A percentile compares a stretch with the other conserved stretches of the same genome.
Conservation (phyloP, 1,284 basidiomycete genomes). For the Ustilago cynodontis region DNA sequence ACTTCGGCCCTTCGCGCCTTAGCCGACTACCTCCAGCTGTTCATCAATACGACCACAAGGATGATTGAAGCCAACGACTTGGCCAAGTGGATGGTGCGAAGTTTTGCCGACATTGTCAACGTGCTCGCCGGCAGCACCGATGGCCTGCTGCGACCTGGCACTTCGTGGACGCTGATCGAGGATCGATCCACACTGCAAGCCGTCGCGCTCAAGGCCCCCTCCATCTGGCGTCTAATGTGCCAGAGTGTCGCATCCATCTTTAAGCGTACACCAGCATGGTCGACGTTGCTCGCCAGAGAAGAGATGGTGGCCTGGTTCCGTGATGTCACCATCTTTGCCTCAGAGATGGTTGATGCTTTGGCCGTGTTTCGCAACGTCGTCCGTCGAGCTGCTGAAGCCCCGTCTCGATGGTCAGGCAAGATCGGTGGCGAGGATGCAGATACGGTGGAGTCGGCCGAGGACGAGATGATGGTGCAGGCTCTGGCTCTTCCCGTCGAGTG, state of each 20-base stretch:
- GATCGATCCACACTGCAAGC: slow-evolving; percentile 30
- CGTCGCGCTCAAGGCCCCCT: slow-evolving; percentile 48
- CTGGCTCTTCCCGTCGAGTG: slow-evolving; percentile 60
- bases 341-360: slow-evolving; percentile 64
- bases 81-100: slow-evolving; percentile 62
- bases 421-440: slow-evolving; percentile 27
- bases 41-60: slow-evolving; percentile 38
- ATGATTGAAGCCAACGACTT: slow-evolving; percentile 60
- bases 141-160: slow-evolving; percentile 63
- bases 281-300: slow-evolving; percentile 48
- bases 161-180: slow-evolving; percentile 55
- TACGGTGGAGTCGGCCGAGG: slow-evolving; percentile 26
- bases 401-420: slow-evolving; percentile 33
- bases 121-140: slow-evolving; percentile 64
- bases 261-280: slow-evolving; percentile 62
- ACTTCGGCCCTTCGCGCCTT: slow-evolving; percentile 44
- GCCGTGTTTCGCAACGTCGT: slow-evolving; percentile 52
- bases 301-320: slow-evolving; percentile 68
- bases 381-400: slow-evolving; percentile 45
- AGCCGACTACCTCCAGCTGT: slow-evolving; percentile 47
- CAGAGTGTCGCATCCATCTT: slow-evolving; percentile 63
- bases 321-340: slow-evolving; percentile 65
- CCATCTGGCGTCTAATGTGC: slow-evolving; percentile 64
- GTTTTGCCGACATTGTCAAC: slow-evolving; percentile 65
- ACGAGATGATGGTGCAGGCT: slow-evolving; percentile 49